Base-by-base conservation (phyloP, 306 rosid genomes). In the Inga oerstediana region DNA sequence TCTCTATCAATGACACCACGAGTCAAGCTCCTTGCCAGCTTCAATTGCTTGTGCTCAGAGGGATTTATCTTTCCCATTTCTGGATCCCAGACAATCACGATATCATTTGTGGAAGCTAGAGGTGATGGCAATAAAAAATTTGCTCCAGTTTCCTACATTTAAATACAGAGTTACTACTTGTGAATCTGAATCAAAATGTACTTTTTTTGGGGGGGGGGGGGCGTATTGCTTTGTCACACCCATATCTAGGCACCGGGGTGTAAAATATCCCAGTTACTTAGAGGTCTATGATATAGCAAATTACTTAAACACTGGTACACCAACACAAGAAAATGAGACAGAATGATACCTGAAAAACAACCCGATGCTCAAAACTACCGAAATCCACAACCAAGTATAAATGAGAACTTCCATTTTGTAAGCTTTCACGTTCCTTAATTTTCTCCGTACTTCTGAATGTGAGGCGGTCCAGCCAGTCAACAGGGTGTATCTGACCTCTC, bases 1-100 rank as follows among this genome's bases (percentile, higher is more conserved):
- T 96, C 98, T 88, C 95, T 89, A 86, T 96, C 99, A 85, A 96
- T 96, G 86, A 96, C 91, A 72, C 98, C 98, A 56, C 98, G 97
- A 69, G 99, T 94, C 89, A 96, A 90, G 81, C 99, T 94, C 89
- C 98, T 91, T 4, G 97, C 97, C 73, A 94, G 93, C 91, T 94
- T 96, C 86, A 96, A 90, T 85, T 94, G 99, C 91, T 94, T 96
- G 89, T 96, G 98, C 88, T 96, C 99, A 32, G 97, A 96, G 46
- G 98, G 99, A 83, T 96, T 94, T 74, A 90, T 86, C 88, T 88
- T 96, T 67, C 97, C 99, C 68, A 94, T 86, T 84, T 96, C 99
- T 16, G 97, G 99, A 85, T 96, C 99, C 98, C 96, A 93, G 58
- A 96, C 93, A 76, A 81, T 93, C 80, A 96, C 98, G 76, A 96